Evolutionary conservation across 371 early-diverging fungal genomes (phyloP).

Genomic region (Mucor lusitanicus): DNA sequence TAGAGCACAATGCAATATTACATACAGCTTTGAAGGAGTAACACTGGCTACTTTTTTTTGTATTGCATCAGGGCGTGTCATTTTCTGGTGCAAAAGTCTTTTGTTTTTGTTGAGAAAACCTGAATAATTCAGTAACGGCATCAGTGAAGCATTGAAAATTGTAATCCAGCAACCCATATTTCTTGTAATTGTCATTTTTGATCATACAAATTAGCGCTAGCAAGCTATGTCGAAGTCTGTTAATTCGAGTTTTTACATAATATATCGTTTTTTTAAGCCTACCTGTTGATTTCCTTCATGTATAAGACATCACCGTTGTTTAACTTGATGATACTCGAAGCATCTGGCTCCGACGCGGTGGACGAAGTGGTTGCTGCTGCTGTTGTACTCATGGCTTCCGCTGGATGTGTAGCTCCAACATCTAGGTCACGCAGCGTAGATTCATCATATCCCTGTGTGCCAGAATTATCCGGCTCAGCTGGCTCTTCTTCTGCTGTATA

Average conservation of each 20-base stretch:
- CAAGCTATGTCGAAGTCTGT: slow-evolving; percentile 37
- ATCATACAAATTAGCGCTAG: slow-evolving; percentile 80
- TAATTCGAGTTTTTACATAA: background rate
- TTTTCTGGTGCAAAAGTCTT: background rate
- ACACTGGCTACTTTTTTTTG: no score
- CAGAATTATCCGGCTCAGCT: background rate
- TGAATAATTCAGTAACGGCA: slow-evolving; percentile 59
- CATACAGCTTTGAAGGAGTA: no score
- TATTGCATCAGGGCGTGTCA: no score
- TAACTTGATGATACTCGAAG: slow-evolving; percentile 65
- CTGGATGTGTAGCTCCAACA: background rate
- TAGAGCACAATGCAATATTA: no score
- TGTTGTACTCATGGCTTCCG: background rate
- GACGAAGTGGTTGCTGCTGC: background rate
- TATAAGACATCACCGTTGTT: slow-evolving; percentile 82
- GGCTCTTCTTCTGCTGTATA: background rate
- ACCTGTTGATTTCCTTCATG: slow-evolving; percentile 78
- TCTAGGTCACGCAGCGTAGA: slow-evolving; percentile 4
- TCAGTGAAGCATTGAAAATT: slow-evolving; percentile 78
- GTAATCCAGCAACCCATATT: slow-evolving; percentile 84
- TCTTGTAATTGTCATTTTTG: slow-evolving; percentile 82
- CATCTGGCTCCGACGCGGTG: slow-evolving; percentile 22
- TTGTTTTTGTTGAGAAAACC: slow-evolving; percentile 7
- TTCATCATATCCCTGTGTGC: background rate
- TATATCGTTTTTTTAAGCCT: slow-evolving; percentile 6